Conservation (phyloP, 2,329 filamentous ascomycete genomes). For the Nothomitra cinnamomea region DNA sequence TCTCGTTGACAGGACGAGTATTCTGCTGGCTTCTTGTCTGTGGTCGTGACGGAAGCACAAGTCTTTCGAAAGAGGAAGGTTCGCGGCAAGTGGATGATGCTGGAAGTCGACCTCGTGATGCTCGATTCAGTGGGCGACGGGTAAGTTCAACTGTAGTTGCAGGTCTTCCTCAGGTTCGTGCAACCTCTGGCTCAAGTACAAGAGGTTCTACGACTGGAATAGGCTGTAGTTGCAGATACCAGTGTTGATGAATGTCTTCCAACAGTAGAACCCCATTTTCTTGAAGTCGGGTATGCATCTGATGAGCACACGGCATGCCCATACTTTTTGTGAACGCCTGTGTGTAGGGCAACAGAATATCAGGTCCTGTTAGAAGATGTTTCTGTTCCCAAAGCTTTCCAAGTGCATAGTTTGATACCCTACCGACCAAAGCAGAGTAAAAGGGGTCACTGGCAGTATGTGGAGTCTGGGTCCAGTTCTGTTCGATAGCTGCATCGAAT, state of each 20-base stretch:
- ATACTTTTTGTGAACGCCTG: neutral
- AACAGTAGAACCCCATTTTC: neutral
- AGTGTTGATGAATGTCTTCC: neutral
- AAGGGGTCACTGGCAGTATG: neutral
- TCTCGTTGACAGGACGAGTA: no score
- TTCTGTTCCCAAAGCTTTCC: neutral
- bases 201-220: neutral
- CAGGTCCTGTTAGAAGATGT: neutral
- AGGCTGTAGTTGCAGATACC: neutral
- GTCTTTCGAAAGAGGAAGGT: neutral
- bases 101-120: neutral
- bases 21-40: no score
- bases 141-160: neutral
- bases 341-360: neutral
- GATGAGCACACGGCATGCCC: neutral
- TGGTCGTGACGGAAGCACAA: neutral
- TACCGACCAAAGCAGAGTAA: neutral
- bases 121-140: neutral
- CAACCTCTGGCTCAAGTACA: neutral
- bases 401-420: neutral
- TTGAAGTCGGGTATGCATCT: neutral
- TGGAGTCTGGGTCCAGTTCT: neutral
- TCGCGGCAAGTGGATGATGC: neutral
- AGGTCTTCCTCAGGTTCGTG: neutral
- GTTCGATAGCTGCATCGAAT: neutral